Base-by-base conservation (phyloP, 495 filamentous ascomycete species). In the Xylaria nigripes region DNA sequence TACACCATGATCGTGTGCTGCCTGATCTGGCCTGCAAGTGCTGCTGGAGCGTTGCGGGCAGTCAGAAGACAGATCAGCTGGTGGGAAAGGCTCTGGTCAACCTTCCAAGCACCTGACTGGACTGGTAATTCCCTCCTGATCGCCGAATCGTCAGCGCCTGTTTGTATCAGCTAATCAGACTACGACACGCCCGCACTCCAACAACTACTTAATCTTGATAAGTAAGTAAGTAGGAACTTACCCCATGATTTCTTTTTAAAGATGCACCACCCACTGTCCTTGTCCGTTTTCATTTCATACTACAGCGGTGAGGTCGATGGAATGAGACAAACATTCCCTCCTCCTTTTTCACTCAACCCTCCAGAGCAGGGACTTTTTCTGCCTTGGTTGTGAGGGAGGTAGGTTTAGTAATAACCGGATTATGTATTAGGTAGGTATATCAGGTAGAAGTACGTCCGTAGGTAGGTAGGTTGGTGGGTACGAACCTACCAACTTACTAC, bases 101-200 rank as follows among this genome's bases (percentile, higher is more conserved):
- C 4, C 2, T 2, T 16, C 15, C n/a, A 40, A 18, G 15, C 36
- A 40, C n/a, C 36, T 40, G 36, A 40, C 36, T 18, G 36, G 2
- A 18, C 12, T 40, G n/a, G 36, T 3, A 2, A 40, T 18, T 18
- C 46, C 27, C 45, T 47, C 44, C 51, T 54, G 45, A 55, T 36
- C 32, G 38, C 45, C 24, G 25, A 24, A 34, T 46, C 36, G 42
- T 50, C 53, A 27, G 53, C 53, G 27, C 45, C 13, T 45, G 27
- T 38, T 18, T 24, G 21, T 25, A 24, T 45, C 45, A 55, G 53
- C 53, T 55, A 55, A 55, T 55, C 53, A 55, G 40, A 55, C 53
- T 23, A 32, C 53, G 53, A 55, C 53, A 55, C 53, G 53, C 53
- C 46, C 27, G 45, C 46, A 50, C 34, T 48, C 52, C 32, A 13